Conservation (phyloP, 2,329 filamentous ascomycete species). For the Penicillium expansum region DNA sequence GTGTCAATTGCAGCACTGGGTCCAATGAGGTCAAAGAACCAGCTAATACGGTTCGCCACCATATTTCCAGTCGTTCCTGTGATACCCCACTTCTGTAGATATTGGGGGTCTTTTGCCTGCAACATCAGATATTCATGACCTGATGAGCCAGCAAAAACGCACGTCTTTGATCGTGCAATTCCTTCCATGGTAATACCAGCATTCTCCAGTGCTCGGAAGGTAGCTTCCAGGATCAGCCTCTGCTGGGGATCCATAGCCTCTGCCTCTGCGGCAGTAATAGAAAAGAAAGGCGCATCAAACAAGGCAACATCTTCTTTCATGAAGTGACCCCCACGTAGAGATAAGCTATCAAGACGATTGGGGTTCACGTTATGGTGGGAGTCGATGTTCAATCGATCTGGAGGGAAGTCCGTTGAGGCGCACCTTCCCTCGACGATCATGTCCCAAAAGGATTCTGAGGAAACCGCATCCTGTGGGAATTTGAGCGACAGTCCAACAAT, state of each 20-base stretch:
- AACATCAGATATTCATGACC: slow-evolving; percentile 30
- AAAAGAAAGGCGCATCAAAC: slow-evolving; percentile 37
- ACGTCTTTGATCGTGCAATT: slow-evolving; percentile 31
- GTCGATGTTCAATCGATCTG: slow-evolving; percentile 26
- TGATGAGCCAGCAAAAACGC: slow-evolving; percentile 34
- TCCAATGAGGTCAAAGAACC: slow-evolving; percentile 30
- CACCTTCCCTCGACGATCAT: slow-evolving; percentile 20
- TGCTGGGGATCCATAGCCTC: slow-evolving; percentile 35
- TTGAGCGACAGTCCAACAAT: slow-evolving; percentile 22
- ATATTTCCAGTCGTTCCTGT: slow-evolving; percentile 30
- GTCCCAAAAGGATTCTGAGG: slow-evolving; percentile 22
- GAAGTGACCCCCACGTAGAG: slow-evolving; percentile 18
- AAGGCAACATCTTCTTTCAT: slow-evolving; percentile 22
- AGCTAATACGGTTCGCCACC: slow-evolving; percentile 32
- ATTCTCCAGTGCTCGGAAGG: slow-evolving; percentile 29
- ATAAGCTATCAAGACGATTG: slow-evolving; percentile 13
- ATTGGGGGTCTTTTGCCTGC: slow-evolving; percentile 19
- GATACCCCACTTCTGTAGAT: slow-evolving; percentile 20
- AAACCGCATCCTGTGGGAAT: slow-evolving; percentile 21
- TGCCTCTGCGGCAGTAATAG: slow-evolving; percentile 25
- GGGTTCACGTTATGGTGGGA: slow-evolving; percentile 22
- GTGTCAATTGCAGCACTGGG: slow-evolving; percentile 31
- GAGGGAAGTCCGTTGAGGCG: slow-evolving; percentile 22
- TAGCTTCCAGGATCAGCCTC: slow-evolving; percentile 29
- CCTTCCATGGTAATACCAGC: slow-evolving; percentile 28